Conservation (phyloP, 192 early-diverging fungal genomes). For the Entomortierella chlamydospora region DNA sequence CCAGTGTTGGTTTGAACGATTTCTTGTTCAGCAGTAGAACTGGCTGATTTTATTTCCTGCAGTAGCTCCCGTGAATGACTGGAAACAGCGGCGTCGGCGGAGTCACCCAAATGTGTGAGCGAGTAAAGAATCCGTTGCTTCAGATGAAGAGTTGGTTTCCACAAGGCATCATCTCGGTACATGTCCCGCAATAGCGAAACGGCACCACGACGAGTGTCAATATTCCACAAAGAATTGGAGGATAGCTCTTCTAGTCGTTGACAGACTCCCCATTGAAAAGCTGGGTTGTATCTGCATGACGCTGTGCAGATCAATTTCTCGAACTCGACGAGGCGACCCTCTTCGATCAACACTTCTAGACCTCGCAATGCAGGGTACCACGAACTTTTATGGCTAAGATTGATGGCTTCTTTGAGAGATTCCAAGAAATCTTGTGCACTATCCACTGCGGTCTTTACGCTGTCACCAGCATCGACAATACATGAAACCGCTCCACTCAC, state of each 20-base stretch:
- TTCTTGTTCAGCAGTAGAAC: background rate
- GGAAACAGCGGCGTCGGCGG: background rate
- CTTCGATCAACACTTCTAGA: background rate
- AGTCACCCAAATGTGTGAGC: background rate
- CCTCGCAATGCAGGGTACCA: constrained; percentile 29
- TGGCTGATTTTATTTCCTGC: background rate
- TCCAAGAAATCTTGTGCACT: constrained; percentile 12
- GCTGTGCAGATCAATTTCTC: background rate
- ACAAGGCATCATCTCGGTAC: background rate
- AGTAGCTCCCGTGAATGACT: background rate
- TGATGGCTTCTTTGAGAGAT: background rate
- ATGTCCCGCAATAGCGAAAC: background rate
- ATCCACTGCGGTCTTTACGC: background rate
- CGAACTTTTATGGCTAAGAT: background rate
- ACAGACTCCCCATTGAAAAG: constrained; percentile 19
- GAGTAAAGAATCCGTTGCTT: background rate
- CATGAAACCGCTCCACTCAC: background rate
- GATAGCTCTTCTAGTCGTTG: constrained; percentile 5
- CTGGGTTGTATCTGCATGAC: constrained; percentile 6
- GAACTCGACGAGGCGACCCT: constrained; percentile 9
- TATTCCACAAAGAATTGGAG: background rate
- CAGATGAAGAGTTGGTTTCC: background rate
- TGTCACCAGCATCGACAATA: background rate
- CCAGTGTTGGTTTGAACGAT: background rate
- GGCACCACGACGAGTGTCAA: background rate